A percentile compares a stretch with the other conserved stretches of the same genome.
Evolutionary conservation across 1,284 basidiomycete genomes (phyloP).

Genomic region (Naganishia cerealis): DNA sequence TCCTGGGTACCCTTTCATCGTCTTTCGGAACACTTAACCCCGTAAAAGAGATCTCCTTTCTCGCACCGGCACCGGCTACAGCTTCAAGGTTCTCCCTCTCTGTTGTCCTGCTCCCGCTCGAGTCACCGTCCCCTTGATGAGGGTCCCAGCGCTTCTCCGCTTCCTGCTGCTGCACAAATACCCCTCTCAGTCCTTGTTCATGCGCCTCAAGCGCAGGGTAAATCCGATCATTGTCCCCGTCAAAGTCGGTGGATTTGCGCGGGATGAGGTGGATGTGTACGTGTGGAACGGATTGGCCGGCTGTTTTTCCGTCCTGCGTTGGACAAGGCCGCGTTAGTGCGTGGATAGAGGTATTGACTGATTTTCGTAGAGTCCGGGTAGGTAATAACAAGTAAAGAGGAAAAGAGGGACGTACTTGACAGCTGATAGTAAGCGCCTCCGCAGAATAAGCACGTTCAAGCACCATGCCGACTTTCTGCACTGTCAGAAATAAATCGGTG

Average conservation of each 20-base stretch:
- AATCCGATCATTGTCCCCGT: slow-evolving; percentile 67
- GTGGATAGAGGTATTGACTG: no score
- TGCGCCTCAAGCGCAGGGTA: slow-evolving; percentile 73
- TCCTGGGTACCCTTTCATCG: slow-evolving; percentile 67
- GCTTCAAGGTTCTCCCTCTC: not conserved
- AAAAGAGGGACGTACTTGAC: slow-evolving; percentile 62
- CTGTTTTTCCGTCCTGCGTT: slow-evolving; percentile 74
- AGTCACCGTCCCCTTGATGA: slow-evolving; percentile 36
- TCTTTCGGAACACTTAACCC: slow-evolving; percentile 61
- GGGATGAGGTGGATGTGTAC: slow-evolving; percentile 89
- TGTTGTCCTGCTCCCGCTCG: slow-evolving; percentile 24
- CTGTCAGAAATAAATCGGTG: slow-evolving; percentile 71
- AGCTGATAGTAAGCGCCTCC: slow-evolving; percentile 71
- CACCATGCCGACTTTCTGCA: slow-evolving; percentile 59
- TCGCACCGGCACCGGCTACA: slow-evolving; percentile 14
- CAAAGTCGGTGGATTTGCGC: slow-evolving; percentile 63
- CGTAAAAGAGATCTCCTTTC: slow-evolving; percentile 53
- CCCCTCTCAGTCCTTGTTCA: slow-evolving; percentile 57
- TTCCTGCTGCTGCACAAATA: slow-evolving; percentile 45
- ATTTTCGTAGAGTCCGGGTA: no score
- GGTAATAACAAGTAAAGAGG: no score
- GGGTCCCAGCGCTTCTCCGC: not conserved
- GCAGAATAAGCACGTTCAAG: slow-evolving; percentile 54
- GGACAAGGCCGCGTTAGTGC: no score
- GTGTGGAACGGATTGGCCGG: slow-evolving; percentile 83